These are phyloP conservation scores for Tylopilus intermedius DNA, from an alignment of 768 basidiomycete species.

Conservation along the genomic window DNA sequence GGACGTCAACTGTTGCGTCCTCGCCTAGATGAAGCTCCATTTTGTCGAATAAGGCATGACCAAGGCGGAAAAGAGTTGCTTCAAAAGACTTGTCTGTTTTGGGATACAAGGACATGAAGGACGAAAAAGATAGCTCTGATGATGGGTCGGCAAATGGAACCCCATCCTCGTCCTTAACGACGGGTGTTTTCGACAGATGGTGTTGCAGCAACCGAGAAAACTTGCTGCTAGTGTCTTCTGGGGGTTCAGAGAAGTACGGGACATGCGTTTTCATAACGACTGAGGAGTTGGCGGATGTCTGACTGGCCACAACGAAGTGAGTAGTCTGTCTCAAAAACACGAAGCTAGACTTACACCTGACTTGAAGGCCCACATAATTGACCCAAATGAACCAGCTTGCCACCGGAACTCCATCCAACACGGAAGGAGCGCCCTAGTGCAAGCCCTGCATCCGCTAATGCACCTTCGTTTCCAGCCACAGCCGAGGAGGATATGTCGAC, in stretches of 20 bases:
- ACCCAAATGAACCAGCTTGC: conserved; percentile 73
- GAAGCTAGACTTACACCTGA: conserved; percentile 42
- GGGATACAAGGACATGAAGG: conserved; percentile 70
- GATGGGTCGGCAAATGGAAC: conserved; percentile 67
- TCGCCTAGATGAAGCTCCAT: conserved; percentile 59
- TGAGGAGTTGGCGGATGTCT: conserved; percentile 58
- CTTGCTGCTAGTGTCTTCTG: conserved; percentile 35
- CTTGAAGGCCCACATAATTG: conserved; percentile 56
- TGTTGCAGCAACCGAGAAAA: conserved; percentile 67
- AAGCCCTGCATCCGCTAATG: conserved; percentile 76
- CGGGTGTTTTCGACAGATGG: conserved; percentile 69
- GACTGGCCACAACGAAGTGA: conserved; percentile 32
- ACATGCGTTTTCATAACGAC: conserved; percentile 48
- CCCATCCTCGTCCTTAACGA: conserved; percentile 63
- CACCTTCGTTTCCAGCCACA: conserved; percentile 58
- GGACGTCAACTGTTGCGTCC: conserved; percentile 54
- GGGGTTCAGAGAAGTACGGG: conserved; percentile 34
- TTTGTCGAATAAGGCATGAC: conserved; percentile 82
- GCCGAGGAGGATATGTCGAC: conserved; percentile 66
- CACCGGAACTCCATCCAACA: conserved; percentile 85
- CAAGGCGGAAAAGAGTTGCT: conserved; percentile 83
- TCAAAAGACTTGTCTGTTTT: conserved; percentile 67
- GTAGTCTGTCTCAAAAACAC: neutral
- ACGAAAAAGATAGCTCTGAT: conserved; percentile 64
- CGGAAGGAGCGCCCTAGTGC: conserved; percentile 84